phyloP scores from a whole-genome alignment of 352 stramenopile genomes.

The Salisapilia sapeloensis region DNA sequence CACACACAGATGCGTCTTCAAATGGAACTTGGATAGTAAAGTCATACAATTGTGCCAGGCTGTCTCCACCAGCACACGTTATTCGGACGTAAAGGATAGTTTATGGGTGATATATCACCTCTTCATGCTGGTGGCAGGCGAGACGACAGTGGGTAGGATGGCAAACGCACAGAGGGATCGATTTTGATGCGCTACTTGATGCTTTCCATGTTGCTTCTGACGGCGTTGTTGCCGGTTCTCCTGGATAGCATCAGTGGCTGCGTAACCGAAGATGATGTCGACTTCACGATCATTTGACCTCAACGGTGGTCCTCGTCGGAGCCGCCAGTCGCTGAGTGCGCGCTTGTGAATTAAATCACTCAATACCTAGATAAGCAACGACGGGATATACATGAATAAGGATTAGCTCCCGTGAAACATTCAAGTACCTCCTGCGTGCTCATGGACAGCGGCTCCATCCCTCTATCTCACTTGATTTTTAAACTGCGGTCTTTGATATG shows the following conservation, averaged over 20 bases:
- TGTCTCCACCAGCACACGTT: constrained; percentile 1
- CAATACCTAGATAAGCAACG: constrained; percentile 19
- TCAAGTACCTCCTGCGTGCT: too few relatives aligned
- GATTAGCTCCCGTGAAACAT: too few relatives aligned
- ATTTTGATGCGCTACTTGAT: not conserved
- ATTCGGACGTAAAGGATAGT: not conserved
- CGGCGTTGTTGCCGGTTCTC: constrained; percentile 20
- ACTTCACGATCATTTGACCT: constrained; percentile 4
- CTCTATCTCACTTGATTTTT: too few relatives aligned
- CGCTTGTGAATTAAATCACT: constrained; percentile 19
- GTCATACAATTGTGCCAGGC: constrained; percentile 17
- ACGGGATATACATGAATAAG: too few relatives aligned
- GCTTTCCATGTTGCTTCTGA: constrained; percentile 11
- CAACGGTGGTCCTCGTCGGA: constrained; percentile 6
- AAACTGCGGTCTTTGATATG: too few relatives aligned
- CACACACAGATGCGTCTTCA: not conserved
- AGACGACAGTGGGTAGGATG: constrained; percentile 9
- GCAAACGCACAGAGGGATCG: constrained; percentile 14
- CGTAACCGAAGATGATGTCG: constrained; percentile 17
- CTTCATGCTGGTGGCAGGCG: constrained; percentile 16
- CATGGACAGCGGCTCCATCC: too few relatives aligned
- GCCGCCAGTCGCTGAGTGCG: constrained; percentile 14
- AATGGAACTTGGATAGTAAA: constrained; percentile 6
- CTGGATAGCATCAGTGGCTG: constrained; percentile 8
- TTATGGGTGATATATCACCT: constrained; percentile 8